Evolutionary conservation across 169 alveolate genomes (phyloP).

Genomic region (Cyclospora cayetanensis): DNA sequence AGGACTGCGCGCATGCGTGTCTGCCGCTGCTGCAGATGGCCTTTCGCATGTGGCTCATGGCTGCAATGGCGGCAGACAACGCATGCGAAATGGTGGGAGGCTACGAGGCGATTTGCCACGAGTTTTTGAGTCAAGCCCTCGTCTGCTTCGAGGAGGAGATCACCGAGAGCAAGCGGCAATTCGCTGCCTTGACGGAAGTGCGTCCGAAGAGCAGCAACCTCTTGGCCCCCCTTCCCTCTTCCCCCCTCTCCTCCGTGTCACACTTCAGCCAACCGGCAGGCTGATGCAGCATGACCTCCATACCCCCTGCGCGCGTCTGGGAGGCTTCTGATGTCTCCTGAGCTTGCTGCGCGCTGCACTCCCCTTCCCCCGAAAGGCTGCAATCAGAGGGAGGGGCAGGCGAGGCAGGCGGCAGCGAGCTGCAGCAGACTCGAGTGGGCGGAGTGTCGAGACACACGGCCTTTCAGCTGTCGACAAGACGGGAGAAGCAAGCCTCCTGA

Average conservation of each 20-base stretch:
- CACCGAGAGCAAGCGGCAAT: slow-evolving; percentile 74
- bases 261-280: too few species aligned
- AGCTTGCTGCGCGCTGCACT: too few species aligned
- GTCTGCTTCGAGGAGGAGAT: slow-evolving; percentile 80
- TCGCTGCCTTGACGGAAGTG: slow-evolving; percentile 56
- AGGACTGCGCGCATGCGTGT: too few species aligned
- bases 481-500: slow-evolving; percentile 41
- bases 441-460: neutral
- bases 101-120: slow-evolving; percentile 77
- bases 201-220: too few species aligned
- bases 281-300: too few species aligned
- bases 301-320: too few species aligned
- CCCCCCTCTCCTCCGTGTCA: too few species aligned
- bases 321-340: too few species aligned
- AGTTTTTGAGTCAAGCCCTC: slow-evolving; percentile 75
- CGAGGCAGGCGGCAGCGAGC: too few species aligned
- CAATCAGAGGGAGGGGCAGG: too few species aligned
- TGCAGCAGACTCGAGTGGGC: neutral
- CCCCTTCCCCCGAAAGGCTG: too few species aligned
- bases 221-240: too few species aligned
- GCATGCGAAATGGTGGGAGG: slow-evolving; percentile 40
- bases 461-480: neutral
- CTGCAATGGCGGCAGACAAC: slow-evolving; percentile 69
- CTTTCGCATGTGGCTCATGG: slow-evolving; percentile 71
- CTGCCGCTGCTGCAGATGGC: slow-evolving; percentile 69